phyloP scores from a whole-genome alignment of 2,329 filamentous ascomycete species.

The Coniochaeta pulveracea region DNA sequence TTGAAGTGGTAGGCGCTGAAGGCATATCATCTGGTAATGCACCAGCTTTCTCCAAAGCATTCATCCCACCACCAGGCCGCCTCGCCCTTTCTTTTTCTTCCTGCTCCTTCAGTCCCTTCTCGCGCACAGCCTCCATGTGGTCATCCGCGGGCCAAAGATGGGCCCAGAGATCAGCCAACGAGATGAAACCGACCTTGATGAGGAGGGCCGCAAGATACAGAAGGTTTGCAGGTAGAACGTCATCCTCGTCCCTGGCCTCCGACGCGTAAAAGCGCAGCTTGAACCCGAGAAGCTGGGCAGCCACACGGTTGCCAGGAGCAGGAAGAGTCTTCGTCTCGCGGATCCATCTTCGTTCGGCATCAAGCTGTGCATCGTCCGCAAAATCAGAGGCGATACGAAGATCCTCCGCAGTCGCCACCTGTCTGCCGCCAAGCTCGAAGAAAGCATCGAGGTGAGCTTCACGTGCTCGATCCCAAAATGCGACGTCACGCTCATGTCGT shows the following conservation, averaged over 20 bases:
- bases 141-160: constrained; percentile 83
- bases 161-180: constrained; percentile 78
- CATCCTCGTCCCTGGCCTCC: constrained; percentile 58
- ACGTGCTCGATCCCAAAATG: constrained; percentile 74
- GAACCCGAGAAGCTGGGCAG: constrained; percentile 91
- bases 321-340: constrained; percentile 69
- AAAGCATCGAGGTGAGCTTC: constrained; percentile 71
- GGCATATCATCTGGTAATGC: constrained; percentile 68
- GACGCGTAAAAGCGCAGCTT: constrained; percentile 94
- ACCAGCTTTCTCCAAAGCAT: constrained; percentile 79
- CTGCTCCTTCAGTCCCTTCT: constrained; percentile 62
- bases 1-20: constrained; percentile 3
- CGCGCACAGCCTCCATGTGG: constrained; percentile 64
- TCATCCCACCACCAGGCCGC: constrained; percentile 60
- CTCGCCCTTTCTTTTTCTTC: constrained; percentile 64
- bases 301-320: constrained; percentile 77
- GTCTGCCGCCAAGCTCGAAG: constrained; percentile 74
- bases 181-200: constrained; percentile 96
- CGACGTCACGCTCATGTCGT: constrained; percentile 54
- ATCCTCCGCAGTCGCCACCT: constrained; percentile 47
- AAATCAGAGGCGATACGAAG: constrained; percentile 30
- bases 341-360: constrained; percentile 63
- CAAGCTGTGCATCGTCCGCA: constrained; percentile 34
- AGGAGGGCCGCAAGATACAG: constrained; percentile 85
- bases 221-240: constrained; percentile 80